These are phyloP conservation scores for Stephania japonica DNA, from an alignment of 164 flowering plant species.

Conservation along the genomic window DNA sequence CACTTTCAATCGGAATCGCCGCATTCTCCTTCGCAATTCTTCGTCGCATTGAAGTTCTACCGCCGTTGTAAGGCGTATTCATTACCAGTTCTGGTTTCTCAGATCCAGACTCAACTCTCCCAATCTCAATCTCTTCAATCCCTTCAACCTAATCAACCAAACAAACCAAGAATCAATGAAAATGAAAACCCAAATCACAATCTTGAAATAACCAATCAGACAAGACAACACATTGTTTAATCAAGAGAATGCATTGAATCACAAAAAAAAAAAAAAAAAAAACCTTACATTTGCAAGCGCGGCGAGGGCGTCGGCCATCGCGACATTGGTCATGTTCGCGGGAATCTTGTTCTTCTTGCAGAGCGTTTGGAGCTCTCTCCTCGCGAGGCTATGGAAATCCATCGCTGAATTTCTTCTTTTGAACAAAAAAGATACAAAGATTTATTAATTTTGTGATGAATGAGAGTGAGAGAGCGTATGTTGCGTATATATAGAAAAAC, in stretches of 20 bases:
- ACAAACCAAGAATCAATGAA: not conserved
- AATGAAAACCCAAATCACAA: not conserved
- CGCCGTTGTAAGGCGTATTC: conserved; percentile 9
- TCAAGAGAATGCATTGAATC: not conserved
- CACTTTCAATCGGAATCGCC: conserved; percentile 6
- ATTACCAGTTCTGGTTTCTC: not conserved
- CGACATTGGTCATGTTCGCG: conserved; percentile 81
- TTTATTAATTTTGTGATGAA: too few relatives aligned
- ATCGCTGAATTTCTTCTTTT: conserved; percentile 17
- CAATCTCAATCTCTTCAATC: conserved; percentile 21
- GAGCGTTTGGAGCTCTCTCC: conserved; percentile 80
- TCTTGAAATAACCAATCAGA: not conserved
- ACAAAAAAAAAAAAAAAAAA: not conserved
- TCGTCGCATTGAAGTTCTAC: conserved; percentile 14
- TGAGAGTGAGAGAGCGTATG: too few relatives aligned
- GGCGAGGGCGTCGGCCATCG: conserved; percentile 89
- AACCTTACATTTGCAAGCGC: conserved; percentile 43
- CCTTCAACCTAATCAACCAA: conserved; percentile 21
- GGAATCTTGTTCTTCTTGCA: conserved; percentile 92
- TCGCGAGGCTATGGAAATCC: conserved; percentile 75
- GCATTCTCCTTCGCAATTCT: not conserved
- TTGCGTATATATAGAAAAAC: not conserved
- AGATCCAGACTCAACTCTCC: not conserved
- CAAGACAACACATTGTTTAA: not conserved
- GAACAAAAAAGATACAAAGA: not conserved